These are phyloP conservation scores for Leavenworthia alabamica DNA, from an alignment of 345 rosid species.

Conservation along the genomic window DNA sequence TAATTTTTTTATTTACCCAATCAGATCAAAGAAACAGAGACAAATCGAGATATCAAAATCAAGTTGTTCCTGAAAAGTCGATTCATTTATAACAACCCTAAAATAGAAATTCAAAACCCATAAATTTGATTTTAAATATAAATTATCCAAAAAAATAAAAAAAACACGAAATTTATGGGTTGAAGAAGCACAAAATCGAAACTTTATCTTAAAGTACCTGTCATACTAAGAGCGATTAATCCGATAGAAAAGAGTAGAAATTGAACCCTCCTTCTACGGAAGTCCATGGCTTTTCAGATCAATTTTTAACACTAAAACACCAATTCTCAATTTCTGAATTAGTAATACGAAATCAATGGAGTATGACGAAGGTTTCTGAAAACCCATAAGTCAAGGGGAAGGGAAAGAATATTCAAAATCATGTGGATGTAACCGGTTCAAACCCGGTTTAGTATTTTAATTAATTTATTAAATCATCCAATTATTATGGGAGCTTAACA, in stretches of 20 bases:
- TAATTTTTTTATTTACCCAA: not conserved
- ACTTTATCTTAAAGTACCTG: slow-evolving; percentile 41
- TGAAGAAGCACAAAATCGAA: not conserved
- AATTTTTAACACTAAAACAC: not conserved
- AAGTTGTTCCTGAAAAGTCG: slow-evolving; percentile 1
- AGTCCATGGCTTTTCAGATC: slow-evolving; percentile 40
- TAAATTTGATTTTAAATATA: not conserved
- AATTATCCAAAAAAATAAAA: not conserved
- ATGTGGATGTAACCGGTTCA: not conserved
- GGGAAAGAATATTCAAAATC: slow-evolving; percentile 16
- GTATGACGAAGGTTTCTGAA: slow-evolving; percentile 4
- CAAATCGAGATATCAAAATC: slow-evolving; percentile 11
- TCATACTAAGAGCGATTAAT: slow-evolving; percentile 55
- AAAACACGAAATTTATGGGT: not conserved
- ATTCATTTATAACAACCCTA: not conserved
- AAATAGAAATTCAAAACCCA: not conserved
- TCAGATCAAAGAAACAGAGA: not conserved
- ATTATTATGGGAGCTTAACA: no score
- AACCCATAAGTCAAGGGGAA: slow-evolving; percentile 15
- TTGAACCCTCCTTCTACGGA: slow-evolving; percentile 44
- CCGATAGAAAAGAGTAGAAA: slow-evolving; percentile 46
- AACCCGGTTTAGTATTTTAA: not conserved
- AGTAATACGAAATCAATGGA: not conserved
- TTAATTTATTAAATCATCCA: not conserved
- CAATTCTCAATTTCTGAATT: not conserved